Conservation (phyloP, 2,329 filamentous ascomycete species). For the Nemania abortiva region DNA sequence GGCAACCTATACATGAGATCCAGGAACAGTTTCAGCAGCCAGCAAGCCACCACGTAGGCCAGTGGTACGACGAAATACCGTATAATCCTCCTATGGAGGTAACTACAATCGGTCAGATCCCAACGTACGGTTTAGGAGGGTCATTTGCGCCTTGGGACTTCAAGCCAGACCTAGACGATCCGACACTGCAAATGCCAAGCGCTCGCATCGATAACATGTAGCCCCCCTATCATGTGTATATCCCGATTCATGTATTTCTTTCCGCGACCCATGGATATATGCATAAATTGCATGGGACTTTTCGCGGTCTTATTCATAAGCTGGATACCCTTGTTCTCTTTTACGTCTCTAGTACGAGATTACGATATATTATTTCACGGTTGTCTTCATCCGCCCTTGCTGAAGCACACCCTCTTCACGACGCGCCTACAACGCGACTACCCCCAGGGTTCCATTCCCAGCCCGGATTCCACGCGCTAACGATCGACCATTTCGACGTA, state of each 20-base stretch:
- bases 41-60: slow-evolving; percentile 59
- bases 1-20: slow-evolving; percentile 43
- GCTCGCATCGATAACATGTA: slow-evolving; percentile 68
- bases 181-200: slow-evolving; percentile 70
- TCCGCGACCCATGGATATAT: not conserved
- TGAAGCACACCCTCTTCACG: not conserved
- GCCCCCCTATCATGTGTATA: slow-evolving; percentile 12
- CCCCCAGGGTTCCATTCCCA: not conserved
- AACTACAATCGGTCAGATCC: slow-evolving; percentile 64
- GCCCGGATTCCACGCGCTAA: not conserved
- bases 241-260: not conserved
- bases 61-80: slow-evolving; percentile 64
- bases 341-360: not conserved
- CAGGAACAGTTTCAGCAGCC: slow-evolving; percentile 56
- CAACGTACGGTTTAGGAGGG: slow-evolving; percentile 61
- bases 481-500: not conserved
- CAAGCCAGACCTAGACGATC: slow-evolving; percentile 68
- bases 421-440: not conserved
- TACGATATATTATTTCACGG: not conserved
- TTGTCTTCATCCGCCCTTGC: not conserved
- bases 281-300: not conserved
- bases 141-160: slow-evolving; percentile 66
- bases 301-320: not conserved
- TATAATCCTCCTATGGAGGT: slow-evolving; percentile 71
- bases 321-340: slow-evolving; percentile 7